Base-by-base conservation (phyloP, 1,139 yeast genomes). In the Meyerozyma smithsonii region DNA sequence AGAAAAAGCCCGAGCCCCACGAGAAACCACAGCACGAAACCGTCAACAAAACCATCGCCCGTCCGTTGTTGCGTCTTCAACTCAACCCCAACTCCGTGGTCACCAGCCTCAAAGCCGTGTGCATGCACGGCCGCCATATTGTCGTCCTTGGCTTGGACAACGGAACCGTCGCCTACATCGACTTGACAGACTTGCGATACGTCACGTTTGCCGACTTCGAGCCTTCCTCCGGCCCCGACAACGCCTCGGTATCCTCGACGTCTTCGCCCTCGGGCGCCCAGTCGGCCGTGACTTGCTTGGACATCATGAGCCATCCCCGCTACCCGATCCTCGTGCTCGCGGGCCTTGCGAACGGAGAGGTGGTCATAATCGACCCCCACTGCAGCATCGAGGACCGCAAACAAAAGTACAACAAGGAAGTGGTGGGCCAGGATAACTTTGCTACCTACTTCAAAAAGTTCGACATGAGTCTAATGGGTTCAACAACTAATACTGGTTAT, bases 311-410 rank as follows among this genome's bases (percentile, higher is more conserved):
- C 32, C 67, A 68, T 46, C 62, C 63, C 1, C 42, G 49, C 7
- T 60, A 59, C 45, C 67, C 62, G 8, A 57, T 58, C 37, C 51
- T 70, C 39, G 48, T 70, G 3, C 52, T 66, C 5, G 72, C 61
- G 0, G 76, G 76, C 2, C 62, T 53, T 41, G 59, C 74, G 7
- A 64, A 66, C 44, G 76, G 76, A 0, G 76, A 70, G 46, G 64
- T 69, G 6, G 46, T 54, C 2, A 59, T 70, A 11, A 39, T 67
- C 3, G 61, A 69, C 43, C 73, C 74, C 1, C 50, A 46, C 30
- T 46, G 51, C 10, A 41, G 39, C 4, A 39, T 47, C 6, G 37
- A 38, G 14, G 51, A 48, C 4, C 39, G 40, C 10, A 46, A 44
- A 21, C 30, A 36, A 20, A 44, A 40, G 8, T 68, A 68, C 44